These are phyloP conservation scores for Candida takata DNA, from an alignment of 805 yeast genomes.

Conservation along the genomic window DNA sequence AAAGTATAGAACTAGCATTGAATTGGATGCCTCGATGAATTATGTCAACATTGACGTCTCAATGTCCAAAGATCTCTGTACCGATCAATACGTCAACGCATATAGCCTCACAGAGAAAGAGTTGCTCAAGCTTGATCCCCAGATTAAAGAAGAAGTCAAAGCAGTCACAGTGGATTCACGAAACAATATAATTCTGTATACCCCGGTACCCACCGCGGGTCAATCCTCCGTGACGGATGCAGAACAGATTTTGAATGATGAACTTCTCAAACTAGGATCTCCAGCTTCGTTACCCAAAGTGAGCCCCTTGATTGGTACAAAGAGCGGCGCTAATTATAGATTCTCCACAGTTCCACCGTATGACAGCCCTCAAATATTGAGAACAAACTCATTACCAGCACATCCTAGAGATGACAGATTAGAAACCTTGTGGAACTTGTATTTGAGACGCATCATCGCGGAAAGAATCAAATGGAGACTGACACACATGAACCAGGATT, in stretches of 20 bases:
- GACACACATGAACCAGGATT: constrained; percentile 8
- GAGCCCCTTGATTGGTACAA: not conserved
- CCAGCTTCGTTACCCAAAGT: constrained; percentile 6
- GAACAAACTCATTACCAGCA: constrained; percentile 21
- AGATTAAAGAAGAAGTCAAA: constrained; percentile 6
- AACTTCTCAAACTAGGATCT: constrained; percentile 15
- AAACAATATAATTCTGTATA: constrained; percentile 21
- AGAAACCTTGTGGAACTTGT: constrained; percentile 27
- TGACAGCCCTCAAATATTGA: constrained; percentile 2
- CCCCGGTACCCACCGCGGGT: constrained; percentile 17
- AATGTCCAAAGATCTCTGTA: constrained; percentile 19
- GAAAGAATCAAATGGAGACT: constrained; percentile 28
- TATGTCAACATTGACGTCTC: constrained; percentile 18
- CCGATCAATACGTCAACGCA: constrained; percentile 12
- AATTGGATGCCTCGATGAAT: constrained; percentile 18
- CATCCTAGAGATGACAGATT: constrained; percentile 9
- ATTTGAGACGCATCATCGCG: constrained; percentile 26
- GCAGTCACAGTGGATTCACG: constrained; percentile 21
- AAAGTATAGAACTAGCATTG: constrained; percentile 20
- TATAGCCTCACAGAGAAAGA: constrained; percentile 8
- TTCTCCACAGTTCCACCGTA: not conserved
- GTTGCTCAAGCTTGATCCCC: constrained; percentile 13
- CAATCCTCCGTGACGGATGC: constrained; percentile 19
- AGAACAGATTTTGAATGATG: constrained; percentile 17
- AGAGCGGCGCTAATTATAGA: not conserved